These are phyloP conservation scores for Polyporus tsugae DNA, from an alignment of 1,284 basidiomycete genomes.

Conservation along the genomic window DNA sequence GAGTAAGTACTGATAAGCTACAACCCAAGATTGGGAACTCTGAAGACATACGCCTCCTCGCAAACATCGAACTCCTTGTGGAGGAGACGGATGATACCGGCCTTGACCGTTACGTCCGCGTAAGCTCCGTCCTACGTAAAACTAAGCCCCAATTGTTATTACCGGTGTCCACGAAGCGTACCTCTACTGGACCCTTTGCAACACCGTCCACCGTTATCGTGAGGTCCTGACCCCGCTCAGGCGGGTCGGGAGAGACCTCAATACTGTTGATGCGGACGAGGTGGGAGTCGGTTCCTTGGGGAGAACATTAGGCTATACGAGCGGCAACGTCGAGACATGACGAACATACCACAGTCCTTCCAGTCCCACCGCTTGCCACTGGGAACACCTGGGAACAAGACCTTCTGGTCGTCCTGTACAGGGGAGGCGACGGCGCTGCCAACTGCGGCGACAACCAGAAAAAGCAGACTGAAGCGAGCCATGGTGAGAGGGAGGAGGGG, in stretches of 20 bases:
- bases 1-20: conserved; percentile 15
- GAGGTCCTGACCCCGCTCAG: conserved; percentile 82
- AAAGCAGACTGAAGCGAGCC: conserved; percentile 52
- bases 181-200: conserved; percentile 71
- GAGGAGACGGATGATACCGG: conserved; percentile 88
- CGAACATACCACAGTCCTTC: conserved; percentile 63
- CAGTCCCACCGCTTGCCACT: conserved; percentile 59
- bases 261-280: conserved; percentile 72
- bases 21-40: background rate
- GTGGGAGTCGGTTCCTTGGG: conserved; percentile 56
- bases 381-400: conserved; percentile 38
- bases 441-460: conserved; percentile 47
- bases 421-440: conserved; percentile 46
- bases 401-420: conserved; percentile 47
- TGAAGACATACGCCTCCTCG: conserved; percentile 84
- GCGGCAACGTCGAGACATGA: background rate
- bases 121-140: conserved; percentile 84
- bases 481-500: conserved; percentile 40
- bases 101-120: conserved; percentile 88
- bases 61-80: conserved; percentile 88
- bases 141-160: background rate
- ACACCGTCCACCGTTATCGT: conserved; percentile 80
- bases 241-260: conserved; percentile 80
- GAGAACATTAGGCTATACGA: background rate
- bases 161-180: conserved; percentile 40